phyloP scores from a whole-genome alignment of 2,329 filamentous ascomycete species.

The Hypoxylon rubiginosum region DNA sequence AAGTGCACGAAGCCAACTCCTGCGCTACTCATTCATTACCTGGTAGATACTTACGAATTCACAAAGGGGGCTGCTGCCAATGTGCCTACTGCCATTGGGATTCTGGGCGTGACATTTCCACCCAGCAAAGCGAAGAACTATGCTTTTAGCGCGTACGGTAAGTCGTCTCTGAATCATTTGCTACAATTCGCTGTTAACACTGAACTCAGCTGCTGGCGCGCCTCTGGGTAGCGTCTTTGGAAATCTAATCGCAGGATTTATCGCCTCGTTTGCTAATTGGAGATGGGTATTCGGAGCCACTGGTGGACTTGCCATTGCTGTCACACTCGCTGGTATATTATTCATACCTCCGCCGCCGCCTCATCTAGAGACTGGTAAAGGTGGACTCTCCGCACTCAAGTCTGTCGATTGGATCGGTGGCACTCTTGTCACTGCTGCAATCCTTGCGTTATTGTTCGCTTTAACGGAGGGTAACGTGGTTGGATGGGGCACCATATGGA shows the following conservation, averaged over 20 bases:
- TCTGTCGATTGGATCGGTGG: slow-evolving; percentile 77
- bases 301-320: slow-evolving; percentile 69
- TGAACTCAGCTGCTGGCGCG: slow-evolving; percentile 67
- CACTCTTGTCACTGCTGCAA: slow-evolving; percentile 70
- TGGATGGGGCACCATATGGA: slow-evolving; percentile 75
- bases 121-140: slow-evolving; percentile 79
- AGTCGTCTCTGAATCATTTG: slow-evolving; percentile 24
- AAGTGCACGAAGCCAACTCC: slow-evolving; percentile 24
- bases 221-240: slow-evolving; percentile 75
- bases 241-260: slow-evolving; percentile 73
- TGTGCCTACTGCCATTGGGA: slow-evolving; percentile 78
- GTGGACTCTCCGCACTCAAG: slow-evolving; percentile 54
- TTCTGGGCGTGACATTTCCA: slow-evolving; percentile 75
- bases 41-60: slow-evolving; percentile 5
- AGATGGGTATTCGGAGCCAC: slow-evolving; percentile 77
- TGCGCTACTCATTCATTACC: background rate
- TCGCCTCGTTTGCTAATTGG: slow-evolving; percentile 74
- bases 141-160: slow-evolving; percentile 74
- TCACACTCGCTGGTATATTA: slow-evolving; percentile 69
- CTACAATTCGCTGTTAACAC: slow-evolving; percentile 12
- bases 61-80: slow-evolving; percentile 73
- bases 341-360: slow-evolving; percentile 69
- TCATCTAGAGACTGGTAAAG: slow-evolving; percentile 44
- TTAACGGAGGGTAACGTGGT: slow-evolving; percentile 78
- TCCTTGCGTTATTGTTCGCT: slow-evolving; percentile 74